Conservation (phyloP, 2,329 filamentous ascomycete species). For the Colletotrichum tanaceti region DNA sequence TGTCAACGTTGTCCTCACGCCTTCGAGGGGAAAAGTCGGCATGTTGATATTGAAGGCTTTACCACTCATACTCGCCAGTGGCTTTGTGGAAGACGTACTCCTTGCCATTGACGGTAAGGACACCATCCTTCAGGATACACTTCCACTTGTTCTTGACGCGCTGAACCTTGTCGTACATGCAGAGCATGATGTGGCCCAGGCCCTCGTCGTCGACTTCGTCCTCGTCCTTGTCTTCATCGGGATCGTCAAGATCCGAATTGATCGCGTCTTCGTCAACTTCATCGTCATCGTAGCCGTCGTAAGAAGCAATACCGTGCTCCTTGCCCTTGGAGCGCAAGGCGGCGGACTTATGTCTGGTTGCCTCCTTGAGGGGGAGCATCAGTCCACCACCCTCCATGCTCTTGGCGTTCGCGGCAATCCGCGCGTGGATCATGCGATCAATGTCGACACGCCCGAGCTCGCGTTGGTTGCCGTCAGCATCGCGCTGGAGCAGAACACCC, state of each 20-base stretch:
- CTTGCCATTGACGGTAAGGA: slow-evolving; percentile 91
- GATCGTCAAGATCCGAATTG: slow-evolving; percentile 97
- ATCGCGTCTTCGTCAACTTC: slow-evolving; percentile 92
- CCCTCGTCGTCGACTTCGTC: slow-evolving; percentile 90
- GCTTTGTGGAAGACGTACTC: slow-evolving; percentile 99
- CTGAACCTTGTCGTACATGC: slow-evolving; percentile 99
- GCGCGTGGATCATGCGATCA: slow-evolving; percentile 75
- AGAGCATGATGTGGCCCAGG: slow-evolving; percentile 92
- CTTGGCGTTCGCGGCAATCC: slow-evolving; percentile 73
- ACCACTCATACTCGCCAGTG: slow-evolving; percentile 98
- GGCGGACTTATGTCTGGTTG: slow-evolving; percentile 52
- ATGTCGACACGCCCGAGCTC: slow-evolving; percentile 72
- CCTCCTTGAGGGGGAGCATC: slow-evolving; percentile 77
- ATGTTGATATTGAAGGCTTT: slow-evolving; percentile 45
- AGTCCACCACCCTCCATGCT: slow-evolving; percentile 80
- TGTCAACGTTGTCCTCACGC: no score
- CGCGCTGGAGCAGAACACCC: slow-evolving; percentile 69
- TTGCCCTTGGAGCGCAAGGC: slow-evolving; percentile 37
- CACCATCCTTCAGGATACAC: slow-evolving; percentile 97
- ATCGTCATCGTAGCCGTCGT: slow-evolving; percentile 73
- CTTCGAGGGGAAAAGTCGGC: neutral
- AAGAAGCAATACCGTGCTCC: slow-evolving; percentile 57
- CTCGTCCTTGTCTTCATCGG: slow-evolving; percentile 85
- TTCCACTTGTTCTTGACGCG: slow-evolving; percentile 99
- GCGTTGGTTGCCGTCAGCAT: slow-evolving; percentile 63